phyloP scores from a whole-genome alignment of 1,284 basidiomycete species.

The Cryptococcus neoformans region DNA sequence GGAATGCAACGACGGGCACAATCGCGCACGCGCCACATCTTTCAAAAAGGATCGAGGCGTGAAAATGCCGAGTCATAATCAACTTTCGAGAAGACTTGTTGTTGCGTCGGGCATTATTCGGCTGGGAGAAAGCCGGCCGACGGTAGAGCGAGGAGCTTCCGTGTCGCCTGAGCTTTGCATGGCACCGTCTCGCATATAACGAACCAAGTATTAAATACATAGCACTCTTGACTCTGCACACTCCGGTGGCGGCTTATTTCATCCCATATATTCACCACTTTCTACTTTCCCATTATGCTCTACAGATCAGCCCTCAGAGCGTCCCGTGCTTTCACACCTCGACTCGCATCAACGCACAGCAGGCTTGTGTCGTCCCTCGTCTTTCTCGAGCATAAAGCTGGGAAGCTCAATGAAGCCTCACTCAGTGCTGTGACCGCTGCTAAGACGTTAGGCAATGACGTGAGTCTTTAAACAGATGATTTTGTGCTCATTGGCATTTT shows the following conservation, averaged over 20 bases:
- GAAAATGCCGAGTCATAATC: no score
- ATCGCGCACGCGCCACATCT: no score
- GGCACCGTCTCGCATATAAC: neutral
- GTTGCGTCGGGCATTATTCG: neutral
- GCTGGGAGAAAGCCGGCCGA: constrained; percentile 1
- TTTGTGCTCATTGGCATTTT: neutral
- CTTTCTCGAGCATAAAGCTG: constrained; percentile 82
- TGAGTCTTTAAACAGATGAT: constrained; percentile 17
- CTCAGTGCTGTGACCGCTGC: constrained; percentile 89
- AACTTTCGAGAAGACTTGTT: no score
- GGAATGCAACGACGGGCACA: no score
- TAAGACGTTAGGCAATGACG: constrained; percentile 64
- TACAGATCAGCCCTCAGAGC: constrained; percentile 9
- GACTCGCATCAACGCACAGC: constrained; percentile 19
- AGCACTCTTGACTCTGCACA: neutral
- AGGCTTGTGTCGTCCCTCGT: constrained; percentile 61
- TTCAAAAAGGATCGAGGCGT: no score
- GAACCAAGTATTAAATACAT: neutral
- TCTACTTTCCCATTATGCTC: constrained; percentile 4
- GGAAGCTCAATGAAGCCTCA: constrained; percentile 77
- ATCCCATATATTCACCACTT: neutral
- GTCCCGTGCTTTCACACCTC: neutral
- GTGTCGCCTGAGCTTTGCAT: neutral
- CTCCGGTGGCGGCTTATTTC: neutral
- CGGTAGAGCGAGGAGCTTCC: neutral